Evolutionary conservation across 1,139 yeast species (phyloP).

Genomic region (Sugiyamaella neomexicana): DNA sequence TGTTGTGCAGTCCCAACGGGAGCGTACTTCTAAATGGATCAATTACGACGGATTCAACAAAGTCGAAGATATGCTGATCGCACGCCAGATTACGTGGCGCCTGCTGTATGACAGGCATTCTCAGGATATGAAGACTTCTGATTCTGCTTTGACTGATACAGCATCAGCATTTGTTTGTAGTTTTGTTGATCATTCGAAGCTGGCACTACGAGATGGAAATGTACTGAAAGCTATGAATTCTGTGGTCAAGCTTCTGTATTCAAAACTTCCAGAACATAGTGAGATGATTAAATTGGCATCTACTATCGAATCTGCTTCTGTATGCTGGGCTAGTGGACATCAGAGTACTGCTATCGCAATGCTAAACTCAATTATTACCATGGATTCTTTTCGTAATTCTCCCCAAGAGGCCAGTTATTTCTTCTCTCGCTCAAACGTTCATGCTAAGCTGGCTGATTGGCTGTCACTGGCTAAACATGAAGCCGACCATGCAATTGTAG

Average conservation of each 20-base stretch:
- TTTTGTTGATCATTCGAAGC: conserved; percentile 15
- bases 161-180: conserved; percentile 12
- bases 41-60: conserved; percentile 14
- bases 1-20: conserved; percentile 4
- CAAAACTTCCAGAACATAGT: neutral
- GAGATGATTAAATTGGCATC: conserved; percentile 6
- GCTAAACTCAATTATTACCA: conserved; percentile 18
- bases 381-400: conserved; percentile 5
- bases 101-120: neutral
- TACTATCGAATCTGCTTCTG: conserved; percentile 20
- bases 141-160: neutral
- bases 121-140: neutral
- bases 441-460: conserved; percentile 61
- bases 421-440: conserved; percentile 24
- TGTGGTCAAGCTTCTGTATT: conserved; percentile 16
- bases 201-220: conserved; percentile 19
- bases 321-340: conserved; percentile 31
- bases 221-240: conserved; percentile 25
- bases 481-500: conserved; percentile 58
- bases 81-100: conserved; percentile 30
- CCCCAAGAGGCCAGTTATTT: conserved; percentile 8
- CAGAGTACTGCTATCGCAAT: conserved; percentile 28
- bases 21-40: conserved; percentile 12
- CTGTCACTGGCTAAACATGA: conserved; percentile 68
- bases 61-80: conserved; percentile 22